Evolutionary conservation across 345 rosid species (phyloP).

Genomic region (Brassica juncea): DNA sequence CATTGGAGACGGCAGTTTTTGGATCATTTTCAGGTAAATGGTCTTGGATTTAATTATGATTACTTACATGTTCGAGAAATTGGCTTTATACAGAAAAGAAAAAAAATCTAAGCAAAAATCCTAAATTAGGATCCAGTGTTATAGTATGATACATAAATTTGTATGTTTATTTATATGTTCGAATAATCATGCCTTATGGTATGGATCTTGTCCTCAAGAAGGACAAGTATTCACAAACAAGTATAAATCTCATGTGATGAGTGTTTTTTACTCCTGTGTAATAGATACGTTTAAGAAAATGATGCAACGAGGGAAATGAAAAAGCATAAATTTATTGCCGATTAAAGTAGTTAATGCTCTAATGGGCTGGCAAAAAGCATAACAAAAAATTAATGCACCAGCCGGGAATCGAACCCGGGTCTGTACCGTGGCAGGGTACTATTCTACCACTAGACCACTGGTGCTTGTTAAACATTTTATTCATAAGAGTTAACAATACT

Average conservation of each 20-base stretch:
- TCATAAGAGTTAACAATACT: too few relatives aligned
- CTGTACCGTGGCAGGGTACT: slow-evolving; percentile 69
- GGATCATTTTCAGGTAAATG: background rate
- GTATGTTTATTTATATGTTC: background rate
- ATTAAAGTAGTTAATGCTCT: background rate
- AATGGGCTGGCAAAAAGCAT: background rate
- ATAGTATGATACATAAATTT: background rate
- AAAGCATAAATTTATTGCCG: background rate
- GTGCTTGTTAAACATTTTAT: slow-evolving; percentile 32
- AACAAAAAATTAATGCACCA: slow-evolving; percentile 38
- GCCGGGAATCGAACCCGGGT: slow-evolving; percentile 85
- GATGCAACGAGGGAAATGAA: background rate
- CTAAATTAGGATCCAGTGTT: background rate
- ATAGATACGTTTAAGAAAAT: background rate
- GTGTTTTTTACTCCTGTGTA: background rate
- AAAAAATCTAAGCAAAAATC: background rate
- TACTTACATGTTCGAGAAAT: background rate
- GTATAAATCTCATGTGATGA: background rate
- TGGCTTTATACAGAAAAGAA: background rate
- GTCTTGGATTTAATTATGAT: background rate
- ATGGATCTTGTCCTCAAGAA: background rate
- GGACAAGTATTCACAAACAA: background rate
- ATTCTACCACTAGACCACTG: slow-evolving; percentile 84
- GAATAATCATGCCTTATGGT: background rate
- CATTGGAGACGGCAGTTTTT: background rate